Evolutionary conservation across 176 grass and related monocot species (phyloP).

Genomic region (Musa troglodytarum): DNA sequence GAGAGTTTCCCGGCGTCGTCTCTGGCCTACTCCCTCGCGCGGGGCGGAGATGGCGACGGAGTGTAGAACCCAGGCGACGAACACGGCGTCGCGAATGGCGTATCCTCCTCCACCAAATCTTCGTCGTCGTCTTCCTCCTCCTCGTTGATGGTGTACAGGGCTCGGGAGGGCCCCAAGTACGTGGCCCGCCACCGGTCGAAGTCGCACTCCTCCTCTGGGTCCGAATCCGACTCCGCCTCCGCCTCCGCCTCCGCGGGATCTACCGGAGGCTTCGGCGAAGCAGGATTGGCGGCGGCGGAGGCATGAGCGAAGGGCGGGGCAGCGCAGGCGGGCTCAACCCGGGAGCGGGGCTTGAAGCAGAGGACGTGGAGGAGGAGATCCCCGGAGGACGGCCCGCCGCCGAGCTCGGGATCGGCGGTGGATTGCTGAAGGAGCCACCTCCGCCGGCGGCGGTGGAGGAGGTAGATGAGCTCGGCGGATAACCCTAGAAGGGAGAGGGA

Average conservation of each 20-base stretch:
- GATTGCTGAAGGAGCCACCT: neutral
- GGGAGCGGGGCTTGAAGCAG: constrained; percentile 15
- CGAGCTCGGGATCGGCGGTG: constrained; percentile 1
- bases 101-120: neutral
- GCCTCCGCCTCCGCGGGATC: neutral
- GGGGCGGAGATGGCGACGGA: constrained; percentile 5
- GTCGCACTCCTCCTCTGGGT: constrained; percentile 11
- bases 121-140: constrained; percentile 7
- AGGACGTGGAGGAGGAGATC: neutral
- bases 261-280: neutral
- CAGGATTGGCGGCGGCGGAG: neutral
- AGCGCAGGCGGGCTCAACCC: constrained; percentile 14
- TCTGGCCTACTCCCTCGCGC: neutral
- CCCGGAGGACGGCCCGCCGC: neutral
- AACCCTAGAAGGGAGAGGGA: constrained; percentile 9
- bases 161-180: constrained; percentile 15
- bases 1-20: neutral
- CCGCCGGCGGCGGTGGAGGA: neutral
- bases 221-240: no score
- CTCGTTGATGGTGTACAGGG: constrained; percentile 19
- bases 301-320: neutral
- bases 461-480: constrained; percentile 8
- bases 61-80: constrained; percentile 5
- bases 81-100: neutral
- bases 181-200: constrained; percentile 4